Percentiles rank a stretch among this genome's conserved stretches.
Evolutionary conservation across 495 filamentous ascomycete genomes (phyloP).

Genomic region (Neurospora sp.): DNA sequence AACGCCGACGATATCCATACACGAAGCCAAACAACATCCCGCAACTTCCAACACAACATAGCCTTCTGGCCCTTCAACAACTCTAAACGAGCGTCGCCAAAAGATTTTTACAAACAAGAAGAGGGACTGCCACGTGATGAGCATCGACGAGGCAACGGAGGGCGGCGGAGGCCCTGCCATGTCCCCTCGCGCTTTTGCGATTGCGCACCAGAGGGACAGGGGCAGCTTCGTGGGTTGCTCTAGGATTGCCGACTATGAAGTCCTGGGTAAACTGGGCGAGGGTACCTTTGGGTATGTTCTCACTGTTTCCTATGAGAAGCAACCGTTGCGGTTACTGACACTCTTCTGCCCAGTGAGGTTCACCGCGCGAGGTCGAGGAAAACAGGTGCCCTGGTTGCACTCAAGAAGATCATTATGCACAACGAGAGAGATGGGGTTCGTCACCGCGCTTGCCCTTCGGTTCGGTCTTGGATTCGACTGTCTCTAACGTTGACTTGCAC

Average conservation of each 20-base stretch:
- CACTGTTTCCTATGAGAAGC: not conserved
- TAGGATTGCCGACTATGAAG: constrained; percentile 76
- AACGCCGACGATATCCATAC: not conserved
- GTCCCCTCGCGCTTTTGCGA: constrained; percentile 35
- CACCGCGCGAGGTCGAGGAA: constrained; percentile 75
- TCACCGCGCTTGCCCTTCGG: constrained; percentile 3
- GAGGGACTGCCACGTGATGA: constrained; percentile 11
- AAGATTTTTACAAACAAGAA: not conserved
- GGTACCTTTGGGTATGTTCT: constrained; percentile 80
- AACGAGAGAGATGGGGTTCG: constrained; percentile 73
- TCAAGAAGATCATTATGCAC: constrained; percentile 93
- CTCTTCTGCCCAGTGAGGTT: constrained; percentile 56
- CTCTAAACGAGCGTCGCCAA: not conserved
- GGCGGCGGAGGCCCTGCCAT: constrained; percentile 5
- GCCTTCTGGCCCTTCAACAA: not conserved
- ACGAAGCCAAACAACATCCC: not conserved
- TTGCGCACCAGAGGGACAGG: constrained; percentile 32
- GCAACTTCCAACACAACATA: not conserved
- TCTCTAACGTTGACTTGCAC: constrained; percentile 3
- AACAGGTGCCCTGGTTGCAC: constrained; percentile 61
- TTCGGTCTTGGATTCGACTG: not conserved
- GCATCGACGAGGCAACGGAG: constrained; percentile 10
- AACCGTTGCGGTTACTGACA: constrained; percentile 2
- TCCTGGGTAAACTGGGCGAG: constrained; percentile 87
- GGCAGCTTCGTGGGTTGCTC: constrained; percentile 73